Evolutionary conservation across 2,329 filamentous ascomycete species (phyloP), one percentile per base, ranked within the genome.

Genomic region (Cordyceps militaris): DNA sequence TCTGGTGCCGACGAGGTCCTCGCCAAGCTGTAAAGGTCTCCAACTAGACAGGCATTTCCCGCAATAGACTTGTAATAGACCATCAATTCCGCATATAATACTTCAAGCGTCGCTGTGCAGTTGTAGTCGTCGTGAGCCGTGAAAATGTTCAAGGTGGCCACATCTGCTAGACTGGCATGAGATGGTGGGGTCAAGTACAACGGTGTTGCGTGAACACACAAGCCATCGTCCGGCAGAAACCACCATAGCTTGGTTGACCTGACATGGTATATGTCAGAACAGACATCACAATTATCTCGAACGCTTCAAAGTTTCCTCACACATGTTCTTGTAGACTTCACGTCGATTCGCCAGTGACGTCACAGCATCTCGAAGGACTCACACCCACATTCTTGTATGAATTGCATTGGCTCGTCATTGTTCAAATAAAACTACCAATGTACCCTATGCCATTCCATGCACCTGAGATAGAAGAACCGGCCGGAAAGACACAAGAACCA

Each of bases 1-100:
- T 80, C 80, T 23, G 76, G 80, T 53, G 81, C 79, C 57, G 77
- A 82, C 60, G 78, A 73, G 59, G 76, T 83, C 51, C 68, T 84
- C 59, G 70, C 78, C 57, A 79, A 80, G 71, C 71, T 83, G 63
- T 84, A 74, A 72, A 60, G 34, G 44, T 24, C 13, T 46, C 16
- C 13, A 59, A 44, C 36, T 53, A 44, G 44, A 56, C 30, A 43
- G 32, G 16, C 23, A 28, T 36, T 46, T 16, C 28, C 28, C 42
- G 55, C 14, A 46, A 47, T 36, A 56, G 34, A 50, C 14, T 57
- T 49, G 23, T 32, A 43, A 53, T 38, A 59, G 49, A 42, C n/a
- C 14, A 19, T 47, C n/a, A 54, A 34, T 44, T 53, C 26, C 26
- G 40, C 38, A 54, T 40, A 14, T 24, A 24, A 43, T 40, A 23